Evolutionary conservation across 257 asterid genomes (phyloP).

Genomic region (Sherardia arvensis): DNA sequence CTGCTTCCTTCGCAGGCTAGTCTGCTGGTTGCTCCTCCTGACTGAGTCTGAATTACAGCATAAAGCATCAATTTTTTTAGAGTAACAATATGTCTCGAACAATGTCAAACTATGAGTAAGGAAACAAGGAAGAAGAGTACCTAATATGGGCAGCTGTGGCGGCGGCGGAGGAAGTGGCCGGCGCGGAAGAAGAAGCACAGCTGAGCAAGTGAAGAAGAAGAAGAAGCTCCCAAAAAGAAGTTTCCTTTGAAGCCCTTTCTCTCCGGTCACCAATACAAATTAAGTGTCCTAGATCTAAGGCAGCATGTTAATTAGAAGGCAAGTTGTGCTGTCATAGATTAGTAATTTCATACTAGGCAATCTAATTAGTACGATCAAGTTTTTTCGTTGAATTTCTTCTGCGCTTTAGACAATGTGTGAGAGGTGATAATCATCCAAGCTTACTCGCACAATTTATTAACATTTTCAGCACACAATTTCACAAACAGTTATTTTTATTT

Average conservation of each 20-base stretch:
- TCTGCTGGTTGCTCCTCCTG: no score
- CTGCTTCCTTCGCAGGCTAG: no score
- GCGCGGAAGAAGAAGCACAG: conserved; percentile 18
- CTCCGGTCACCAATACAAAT: conserved; percentile 61
- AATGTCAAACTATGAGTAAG: background rate
- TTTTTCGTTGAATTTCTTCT: no score
- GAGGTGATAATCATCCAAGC: no score
- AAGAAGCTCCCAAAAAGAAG: conserved; percentile 1
- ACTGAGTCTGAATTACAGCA: conserved; percentile 13
- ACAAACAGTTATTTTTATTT: no score
- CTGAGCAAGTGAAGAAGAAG: conserved; percentile 13
- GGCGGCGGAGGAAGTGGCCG: conserved; percentile 19
- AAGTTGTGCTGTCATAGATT: no score
- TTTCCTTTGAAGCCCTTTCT: conserved; percentile 24
- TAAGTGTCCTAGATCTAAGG: conserved; percentile 59
- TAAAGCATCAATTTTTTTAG: conserved; percentile 1
- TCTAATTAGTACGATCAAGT: no score
- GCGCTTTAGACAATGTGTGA: no score
- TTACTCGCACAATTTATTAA: no score
- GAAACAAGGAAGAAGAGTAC: conserved; percentile 35
- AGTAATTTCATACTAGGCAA: no score
- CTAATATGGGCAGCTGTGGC: conserved; percentile 45
- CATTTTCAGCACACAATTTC: no score
- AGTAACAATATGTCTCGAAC: background rate
- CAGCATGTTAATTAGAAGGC: conserved; percentile 84